phyloP scores from a whole-genome alignment of 2,329 filamentous ascomycete species.

The Endoconidiophora laricicola region DNA sequence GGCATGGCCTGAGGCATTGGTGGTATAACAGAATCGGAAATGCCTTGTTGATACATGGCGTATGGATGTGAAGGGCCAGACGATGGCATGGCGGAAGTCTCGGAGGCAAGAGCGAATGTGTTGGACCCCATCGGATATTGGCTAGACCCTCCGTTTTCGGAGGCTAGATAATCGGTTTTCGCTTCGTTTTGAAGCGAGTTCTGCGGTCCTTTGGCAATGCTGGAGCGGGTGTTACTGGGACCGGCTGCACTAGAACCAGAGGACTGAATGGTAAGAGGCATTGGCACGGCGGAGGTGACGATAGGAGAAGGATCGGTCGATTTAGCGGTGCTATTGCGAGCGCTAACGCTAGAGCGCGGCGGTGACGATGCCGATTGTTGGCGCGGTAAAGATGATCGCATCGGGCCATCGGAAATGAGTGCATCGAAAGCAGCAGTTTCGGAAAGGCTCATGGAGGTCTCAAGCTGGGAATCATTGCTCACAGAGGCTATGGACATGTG shows the following conservation, averaged over 20 bases:
- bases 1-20: not conserved
- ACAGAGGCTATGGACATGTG: conserved; percentile 2
- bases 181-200: not conserved
- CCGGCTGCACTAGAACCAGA: not conserved
- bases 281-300: conserved; percentile 1
- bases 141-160: not conserved
- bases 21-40: conserved; percentile 2
- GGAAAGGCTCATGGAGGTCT: not conserved
- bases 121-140: conserved; percentile 3
- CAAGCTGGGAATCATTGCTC: not conserved
- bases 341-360: not conserved
- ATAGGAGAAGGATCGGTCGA: not conserved
- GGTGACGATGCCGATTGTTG: conserved; percentile 2
- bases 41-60: conserved; percentile 13
- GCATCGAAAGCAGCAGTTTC: conserved; percentile 11
- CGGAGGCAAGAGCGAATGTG: conserved; percentile 9
- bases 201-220: conserved; percentile 2
- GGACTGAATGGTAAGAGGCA: not conserved
- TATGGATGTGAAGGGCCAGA: conserved; percentile 12
- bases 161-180: conserved; percentile 10
- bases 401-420: conserved; percentile 11
- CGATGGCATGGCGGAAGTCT: conserved; percentile 3
- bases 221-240: not conserved
- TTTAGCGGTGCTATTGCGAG: not conserved
- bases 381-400: not conserved